Percentiles rank a stretch among this genome's conserved stretches.
Evolutionary conservation across 176 grass and related monocot genomes (phyloP).

Genomic region (Triticum turgidum): DNA sequence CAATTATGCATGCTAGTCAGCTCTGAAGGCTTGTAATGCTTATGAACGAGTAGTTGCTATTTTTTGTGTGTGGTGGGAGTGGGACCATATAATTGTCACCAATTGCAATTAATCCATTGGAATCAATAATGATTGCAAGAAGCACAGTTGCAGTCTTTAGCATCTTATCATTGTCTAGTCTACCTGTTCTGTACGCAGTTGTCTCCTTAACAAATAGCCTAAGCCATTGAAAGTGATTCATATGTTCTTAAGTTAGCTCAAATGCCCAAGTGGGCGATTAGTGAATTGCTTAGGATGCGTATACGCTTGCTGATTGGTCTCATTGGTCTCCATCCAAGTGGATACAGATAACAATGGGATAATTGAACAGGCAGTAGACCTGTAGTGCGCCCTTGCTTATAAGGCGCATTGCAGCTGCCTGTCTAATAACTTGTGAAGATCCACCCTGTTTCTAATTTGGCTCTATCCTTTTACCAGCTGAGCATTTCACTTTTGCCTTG

Average conservation of each 20-base stretch:
- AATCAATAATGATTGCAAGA: background rate
- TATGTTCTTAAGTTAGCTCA: background rate
- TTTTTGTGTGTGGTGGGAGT: background rate
- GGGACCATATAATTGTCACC: background rate
- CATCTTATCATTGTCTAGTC: background rate
- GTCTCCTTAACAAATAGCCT: background rate
- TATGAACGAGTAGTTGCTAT: background rate
- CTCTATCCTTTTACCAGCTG: constrained; percentile 10
- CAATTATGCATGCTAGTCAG: background rate
- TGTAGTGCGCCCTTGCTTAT: background rate
- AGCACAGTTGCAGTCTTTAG: background rate
- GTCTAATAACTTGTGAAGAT: background rate
- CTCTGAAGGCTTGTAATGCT: background rate
- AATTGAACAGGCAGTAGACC: background rate
- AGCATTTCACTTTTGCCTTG: background rate
- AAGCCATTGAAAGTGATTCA: background rate
- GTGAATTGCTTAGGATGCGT: constrained; percentile 16
- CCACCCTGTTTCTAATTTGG: constrained; percentile 16
- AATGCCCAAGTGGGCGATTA: background rate
- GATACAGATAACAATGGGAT: background rate
- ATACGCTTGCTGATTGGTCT: background rate
- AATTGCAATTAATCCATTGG: background rate
- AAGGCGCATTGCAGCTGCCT: constrained; percentile 1
- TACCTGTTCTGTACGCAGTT: constrained; percentile 3
- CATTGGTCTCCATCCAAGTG: background rate